Evolutionary conservation across 768 basidiomycete genomes (phyloP), one percentile per base, ranked within the genome.

Genomic region (Psilocybe azurescens): DNA sequence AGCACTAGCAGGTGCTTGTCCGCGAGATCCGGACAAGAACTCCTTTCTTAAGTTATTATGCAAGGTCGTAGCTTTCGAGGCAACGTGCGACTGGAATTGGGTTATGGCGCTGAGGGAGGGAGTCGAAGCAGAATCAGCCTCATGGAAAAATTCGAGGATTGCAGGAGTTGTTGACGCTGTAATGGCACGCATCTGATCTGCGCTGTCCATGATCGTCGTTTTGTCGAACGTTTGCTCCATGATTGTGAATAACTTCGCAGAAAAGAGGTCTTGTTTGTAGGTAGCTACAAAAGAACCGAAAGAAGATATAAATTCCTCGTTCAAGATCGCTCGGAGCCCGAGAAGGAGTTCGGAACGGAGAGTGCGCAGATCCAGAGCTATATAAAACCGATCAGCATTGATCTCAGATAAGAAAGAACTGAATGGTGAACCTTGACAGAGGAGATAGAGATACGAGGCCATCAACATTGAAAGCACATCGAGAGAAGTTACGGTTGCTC

Each of bases 311-410:
- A 91, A 72, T 63, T 88, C 84, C 59, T 85, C 79, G 49, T 76
- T 70, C 29, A 88, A 73, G 56, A 89, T 83, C 1, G 67, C 65
- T 41, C 77, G 66, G 46, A 90, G 72, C 13, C 79, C 78, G 2
- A 68, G 63, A 38, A 80, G 71, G 72, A 94, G 86, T 64, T 91
- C 89, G 53, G 73, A 65, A 67, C 91, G 88, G 59, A 94, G 72
- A 7, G 90, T 86, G 51, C 94, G 91, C 39, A 93, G 77, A 74
- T 95, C 94, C 56, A 95, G 77, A 7, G 91, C 92, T 84, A 36
- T n/a, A 53, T 11, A 50, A 9, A 48, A 6, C 14, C 55, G 2
- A 46, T 44, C 30, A 36, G 53, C 61, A 32, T 70, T 20, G 10
- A 66, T 38, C 3, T 48, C 48, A 30, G 6, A 66, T 16, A 16